Evolutionary conservation across 805 yeast species (phyloP), one percentile per base, ranked within the genome.

Genomic region (Candida sphagnicola): DNA sequence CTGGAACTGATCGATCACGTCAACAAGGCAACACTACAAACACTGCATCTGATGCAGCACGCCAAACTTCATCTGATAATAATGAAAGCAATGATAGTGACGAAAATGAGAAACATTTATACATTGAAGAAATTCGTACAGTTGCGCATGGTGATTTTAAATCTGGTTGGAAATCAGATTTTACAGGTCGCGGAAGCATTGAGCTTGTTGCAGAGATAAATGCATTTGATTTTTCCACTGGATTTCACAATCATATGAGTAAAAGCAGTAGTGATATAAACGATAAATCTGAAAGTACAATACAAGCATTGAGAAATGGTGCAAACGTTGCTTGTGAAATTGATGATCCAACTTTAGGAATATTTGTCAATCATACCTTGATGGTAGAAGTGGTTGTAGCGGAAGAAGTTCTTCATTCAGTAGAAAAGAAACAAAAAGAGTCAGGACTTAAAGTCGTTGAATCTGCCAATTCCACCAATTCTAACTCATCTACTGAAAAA

Each of bases 121-220:
- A 74, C 49, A 59, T 80, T 10, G 95, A 89, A 57, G 96, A 90
- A 52, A 74, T 75, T 5, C 72, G 90, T 21, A 77, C 85, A 4
- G 66, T 93, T 6, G 75, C 82, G 10, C 75, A 80, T 39, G 96
- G 96, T 8, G 95, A 86, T 44, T 61, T 88, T 54, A 86, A 85
- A 54, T 71, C 76, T 21, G 99, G 99, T 3, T 93, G 99, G 99
- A 93, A 93, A 58, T 79, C 93, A 1, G 99, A 93, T 60, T 90
- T 83, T 56, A 62, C 80, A 4, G 83, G 79, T 30, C 72, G 72
- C 32, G 99, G 99, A 4, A 72, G 77, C 39, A 81, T 90, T 43
- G 96, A 88, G 58, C 58, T 89, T 33, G 81, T 83, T 21, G 87
- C 85, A 0, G 87, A 85, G 31, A 74, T 85, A 28, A 72, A 75